phyloP scores from a whole-genome alignment of 108 stramenopile genomes.

The Chaetoceros tenuissimus region DNA sequence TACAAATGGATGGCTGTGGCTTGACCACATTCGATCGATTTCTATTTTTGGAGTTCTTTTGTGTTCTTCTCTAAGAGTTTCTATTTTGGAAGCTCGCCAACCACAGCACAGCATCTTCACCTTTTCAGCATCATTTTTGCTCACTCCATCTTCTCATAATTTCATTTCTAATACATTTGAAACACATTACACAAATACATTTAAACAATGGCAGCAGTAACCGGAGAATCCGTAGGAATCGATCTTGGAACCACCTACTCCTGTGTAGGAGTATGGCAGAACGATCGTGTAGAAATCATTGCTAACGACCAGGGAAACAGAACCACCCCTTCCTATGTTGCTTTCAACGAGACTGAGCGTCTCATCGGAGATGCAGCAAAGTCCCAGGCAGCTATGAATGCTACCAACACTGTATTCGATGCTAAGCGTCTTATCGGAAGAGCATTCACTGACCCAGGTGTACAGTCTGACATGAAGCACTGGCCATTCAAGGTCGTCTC shows the following conservation, averaged over 20 bases:
- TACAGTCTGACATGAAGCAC: constrained; percentile 95
- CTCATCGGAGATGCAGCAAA: constrained; percentile 97
- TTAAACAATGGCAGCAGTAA: constrained; percentile 19
- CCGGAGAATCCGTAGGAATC: constrained; percentile 86
- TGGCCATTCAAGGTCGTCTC: constrained; percentile 93
- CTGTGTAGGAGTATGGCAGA: constrained; percentile 99
- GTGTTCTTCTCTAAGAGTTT: no score
- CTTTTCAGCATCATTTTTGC: no score
- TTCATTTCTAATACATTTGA: not conserved
- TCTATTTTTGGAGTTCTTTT: no score
- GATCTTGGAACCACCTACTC: constrained; percentile 94
- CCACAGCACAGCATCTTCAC: no score
- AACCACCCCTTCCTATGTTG: constrained; percentile 98
- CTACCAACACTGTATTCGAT: constrained; percentile 96
- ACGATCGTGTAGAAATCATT: constrained; percentile 99
- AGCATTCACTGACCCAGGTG: constrained; percentile 88
- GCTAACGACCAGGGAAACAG: constrained; percentile 99
- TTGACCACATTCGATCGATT: no score
- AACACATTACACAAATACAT: not conserved
- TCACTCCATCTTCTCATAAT: not conserved
- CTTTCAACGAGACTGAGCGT: constrained; percentile 97
- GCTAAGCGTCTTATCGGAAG: constrained; percentile 98
- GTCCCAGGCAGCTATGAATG: constrained; percentile 98
- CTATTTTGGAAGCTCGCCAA: no score
- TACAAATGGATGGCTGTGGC: no score